phyloP scores from a whole-genome alignment of 2,329 filamentous ascomycete genomes.

The Fusarium sp. region DNA sequence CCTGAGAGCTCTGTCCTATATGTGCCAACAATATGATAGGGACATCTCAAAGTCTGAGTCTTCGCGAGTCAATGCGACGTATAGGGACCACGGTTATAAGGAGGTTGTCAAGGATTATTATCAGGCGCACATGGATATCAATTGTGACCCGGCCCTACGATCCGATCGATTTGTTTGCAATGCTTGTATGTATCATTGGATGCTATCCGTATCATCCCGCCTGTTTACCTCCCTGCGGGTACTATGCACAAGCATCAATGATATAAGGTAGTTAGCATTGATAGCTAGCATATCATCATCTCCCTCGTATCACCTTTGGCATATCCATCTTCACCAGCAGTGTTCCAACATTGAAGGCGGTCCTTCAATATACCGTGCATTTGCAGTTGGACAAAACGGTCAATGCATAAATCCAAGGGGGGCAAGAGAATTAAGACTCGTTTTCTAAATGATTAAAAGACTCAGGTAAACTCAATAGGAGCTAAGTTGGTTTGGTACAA shows the following conservation, averaged over 20 bases:
- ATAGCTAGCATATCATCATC: background rate
- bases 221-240: background rate
- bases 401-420: background rate
- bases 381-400: background rate
- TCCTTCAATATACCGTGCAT: background rate
- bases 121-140: background rate
- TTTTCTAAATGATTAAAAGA: too few species aligned
- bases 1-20: background rate
- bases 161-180: conserved; percentile 4
- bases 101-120: background rate
- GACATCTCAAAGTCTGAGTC: background rate
- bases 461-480: background rate
- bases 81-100: background rate
- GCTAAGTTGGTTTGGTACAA: background rate
- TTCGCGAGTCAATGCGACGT: background rate
- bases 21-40: conserved; percentile 1
- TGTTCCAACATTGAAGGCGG: background rate
- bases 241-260: background rate
- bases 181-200: background rate
- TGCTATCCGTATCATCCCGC: background rate
- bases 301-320: background rate
- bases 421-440: background rate
- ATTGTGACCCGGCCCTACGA: background rate
- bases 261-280: background rate
- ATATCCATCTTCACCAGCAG: background rate